A percentile compares a stretch with the other conserved stretches of the same genome.
These are phyloP conservation scores for Calonectria montana DNA, from an alignment of 2,329 filamentous ascomycete genomes.

Conservation along the genomic window DNA sequence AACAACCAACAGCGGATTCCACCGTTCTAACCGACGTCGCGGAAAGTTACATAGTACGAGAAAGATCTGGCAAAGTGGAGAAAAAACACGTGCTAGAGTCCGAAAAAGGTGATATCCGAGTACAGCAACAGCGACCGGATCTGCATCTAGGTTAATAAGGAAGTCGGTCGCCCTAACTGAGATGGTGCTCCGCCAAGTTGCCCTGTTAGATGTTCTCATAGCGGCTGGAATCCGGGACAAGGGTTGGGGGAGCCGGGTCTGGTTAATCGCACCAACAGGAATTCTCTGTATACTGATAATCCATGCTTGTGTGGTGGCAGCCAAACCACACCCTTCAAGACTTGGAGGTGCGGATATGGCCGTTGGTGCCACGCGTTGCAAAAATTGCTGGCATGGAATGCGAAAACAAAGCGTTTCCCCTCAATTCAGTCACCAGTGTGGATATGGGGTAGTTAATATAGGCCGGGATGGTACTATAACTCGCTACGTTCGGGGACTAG, in stretches of 20 bases:
- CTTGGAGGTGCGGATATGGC: background rate
- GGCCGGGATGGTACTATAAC: background rate
- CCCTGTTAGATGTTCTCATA: background rate
- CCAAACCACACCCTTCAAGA: background rate
- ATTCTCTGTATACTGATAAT: background rate
- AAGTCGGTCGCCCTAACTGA: background rate
- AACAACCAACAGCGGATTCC: background rate
- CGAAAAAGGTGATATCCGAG: background rate
- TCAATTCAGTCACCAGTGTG: background rate
- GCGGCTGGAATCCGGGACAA: background rate
- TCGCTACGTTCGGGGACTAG: background rate
- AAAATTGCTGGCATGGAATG: background rate
- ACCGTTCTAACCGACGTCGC: background rate
- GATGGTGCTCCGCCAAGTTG: background rate
- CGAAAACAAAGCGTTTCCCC: background rate
- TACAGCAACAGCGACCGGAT: background rate
- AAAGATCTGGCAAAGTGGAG: background rate
- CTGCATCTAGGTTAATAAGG: background rate
- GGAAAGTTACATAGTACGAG: background rate
- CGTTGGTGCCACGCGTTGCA: background rate
- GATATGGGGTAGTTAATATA: background rate
- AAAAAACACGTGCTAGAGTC: background rate
- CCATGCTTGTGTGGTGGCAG: background rate
- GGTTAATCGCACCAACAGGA: background rate
- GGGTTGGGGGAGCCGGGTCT: background rate